phyloP scores from a whole-genome alignment of 163 green algal genomes.

The Chlamydomonas reinhardtii region DNA sequence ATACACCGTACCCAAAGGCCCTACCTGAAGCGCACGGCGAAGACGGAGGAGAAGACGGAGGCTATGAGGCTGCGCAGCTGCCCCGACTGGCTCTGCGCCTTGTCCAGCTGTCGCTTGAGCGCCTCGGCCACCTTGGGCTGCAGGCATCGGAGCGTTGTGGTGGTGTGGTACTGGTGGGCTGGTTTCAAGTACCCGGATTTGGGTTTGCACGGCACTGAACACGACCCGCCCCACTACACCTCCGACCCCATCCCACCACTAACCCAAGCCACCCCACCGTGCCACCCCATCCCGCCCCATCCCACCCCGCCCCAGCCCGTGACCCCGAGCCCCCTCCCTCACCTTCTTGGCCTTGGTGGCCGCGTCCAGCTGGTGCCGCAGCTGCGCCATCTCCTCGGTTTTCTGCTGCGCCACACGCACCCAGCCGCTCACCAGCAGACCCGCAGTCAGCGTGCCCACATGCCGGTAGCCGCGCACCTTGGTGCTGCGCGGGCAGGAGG shows the following conservation, averaged over 20 bases:
- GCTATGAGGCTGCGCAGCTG: constrained; percentile 29
- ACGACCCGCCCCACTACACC: too few species aligned
- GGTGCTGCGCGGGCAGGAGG: constrained; percentile 10
- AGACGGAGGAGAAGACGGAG: constrained; percentile 27
- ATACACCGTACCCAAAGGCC: too few species aligned
- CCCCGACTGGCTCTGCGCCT: constrained; percentile 21
- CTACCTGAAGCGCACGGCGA: constrained; percentile 46
- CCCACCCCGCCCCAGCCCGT: neutral
- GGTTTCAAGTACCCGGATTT: too few species aligned
- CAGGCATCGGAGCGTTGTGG: neutral
- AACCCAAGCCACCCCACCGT: too few species aligned
- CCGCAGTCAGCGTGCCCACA: constrained; percentile 38
- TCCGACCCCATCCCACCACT: too few species aligned
- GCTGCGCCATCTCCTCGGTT: constrained; percentile 8
- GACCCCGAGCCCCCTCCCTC: neutral
- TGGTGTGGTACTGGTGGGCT: too few species aligned
- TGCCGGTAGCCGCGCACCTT: constrained; percentile 35
- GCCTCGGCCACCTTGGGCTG: constrained; percentile 7
- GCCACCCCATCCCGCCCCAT: too few species aligned
- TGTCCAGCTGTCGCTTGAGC: constrained; percentile 39
- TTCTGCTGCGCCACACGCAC: constrained; percentile 28
- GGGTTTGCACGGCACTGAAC: too few species aligned
- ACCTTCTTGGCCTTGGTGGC: constrained; percentile 26
- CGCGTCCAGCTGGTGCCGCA: constrained; percentile 37
- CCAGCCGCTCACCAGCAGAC: constrained; percentile 50